Evolutionary conservation across 2,329 filamentous ascomycete species (phyloP), one percentile per base, ranked within the genome.

Genomic region (Tolypocladium album): DNA sequence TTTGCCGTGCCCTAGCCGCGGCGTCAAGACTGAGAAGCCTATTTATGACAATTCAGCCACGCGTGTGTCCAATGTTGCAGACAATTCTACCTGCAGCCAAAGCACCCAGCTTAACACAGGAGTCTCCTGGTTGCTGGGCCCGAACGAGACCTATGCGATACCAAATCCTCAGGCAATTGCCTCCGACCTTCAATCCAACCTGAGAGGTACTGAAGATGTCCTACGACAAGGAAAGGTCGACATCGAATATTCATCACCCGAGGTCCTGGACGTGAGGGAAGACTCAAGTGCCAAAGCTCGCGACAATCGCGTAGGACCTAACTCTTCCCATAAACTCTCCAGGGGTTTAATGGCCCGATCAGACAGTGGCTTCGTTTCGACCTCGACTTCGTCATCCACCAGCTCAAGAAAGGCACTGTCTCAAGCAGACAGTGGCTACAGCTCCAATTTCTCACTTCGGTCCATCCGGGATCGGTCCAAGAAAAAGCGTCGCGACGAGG

Each of bases 371-470:
- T 75, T 82, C 53, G 70, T 76, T 36, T 76, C 78, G 1, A 79
- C 75, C 58, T 76, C 77, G 7, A 80, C 75, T 58, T 76, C 78
- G 5, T 74, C 73, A 1, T 76, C 76, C 4, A 75, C 78, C 57
- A 70, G 64, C 17, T 74, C 76, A 1, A 72, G 72, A 20, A 79
- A 76, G 59, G 70, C 78, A 6, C 70, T 83, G n/a, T 77, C 79
- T 39, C 84, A 84, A 62, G 78, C 81, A 45, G 83, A 86, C 65
- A 86, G 82, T 34, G 83, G 83, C 20, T 87, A 86, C 65, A 82
- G 82, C 65, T 86, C 83, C 9, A 85, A 80, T 65, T 73, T 82
- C 5, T 86, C 84, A 15, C 68, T 85, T 22, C 77, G 80, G 45
- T 85, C 83, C 0, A 75, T 81, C n/a, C 70, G 68, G 34, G 73